Percentiles rank a stretch among this genome's conserved stretches.
Conservation (phyloP, 2,329 filamentous ascomycete genomes). For the Xylaria sp. region DNA sequence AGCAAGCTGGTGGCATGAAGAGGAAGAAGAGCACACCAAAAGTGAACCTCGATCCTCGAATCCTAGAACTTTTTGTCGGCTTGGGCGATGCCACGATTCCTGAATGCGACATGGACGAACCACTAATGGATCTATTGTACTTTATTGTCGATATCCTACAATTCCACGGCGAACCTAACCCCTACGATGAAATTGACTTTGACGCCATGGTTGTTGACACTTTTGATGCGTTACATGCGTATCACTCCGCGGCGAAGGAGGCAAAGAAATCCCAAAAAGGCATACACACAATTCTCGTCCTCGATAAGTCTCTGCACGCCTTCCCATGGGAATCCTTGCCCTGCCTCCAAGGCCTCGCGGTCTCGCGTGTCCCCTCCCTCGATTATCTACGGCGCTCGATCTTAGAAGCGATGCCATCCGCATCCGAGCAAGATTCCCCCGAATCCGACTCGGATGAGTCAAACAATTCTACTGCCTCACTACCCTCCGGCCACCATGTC, state of each 20-base stretch:
- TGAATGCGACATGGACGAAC: constrained; percentile 80
- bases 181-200: constrained; percentile 97
- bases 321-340: constrained; percentile 97
- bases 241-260: constrained; percentile 63
- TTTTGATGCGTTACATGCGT: constrained; percentile 80
- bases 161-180: constrained; percentile 94
- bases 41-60: constrained; percentile 61
- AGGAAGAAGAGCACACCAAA: constrained; percentile 48
- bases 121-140: constrained; percentile 89
- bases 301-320: constrained; percentile 87
- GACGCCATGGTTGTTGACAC: constrained; percentile 89
- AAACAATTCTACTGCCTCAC: constrained; percentile 15
- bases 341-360: constrained; percentile 77
- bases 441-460: constrained; percentile 30
- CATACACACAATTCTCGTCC: constrained; percentile 81
- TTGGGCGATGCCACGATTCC: constrained; percentile 75
- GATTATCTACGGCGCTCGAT: constrained; percentile 81
- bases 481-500: constrained; percentile 60
- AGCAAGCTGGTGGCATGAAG: constrained; percentile 63
- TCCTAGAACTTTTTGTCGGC: constrained; percentile 87
- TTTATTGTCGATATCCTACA: constrained; percentile 96
- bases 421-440: constrained; percentile 6
- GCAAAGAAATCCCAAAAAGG: constrained; percentile 47
- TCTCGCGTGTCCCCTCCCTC: constrained; percentile 88
- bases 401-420: constrained; percentile 52